Conservation (phyloP, 1,139 yeast species). For the Meyerozyma sp. region DNA sequence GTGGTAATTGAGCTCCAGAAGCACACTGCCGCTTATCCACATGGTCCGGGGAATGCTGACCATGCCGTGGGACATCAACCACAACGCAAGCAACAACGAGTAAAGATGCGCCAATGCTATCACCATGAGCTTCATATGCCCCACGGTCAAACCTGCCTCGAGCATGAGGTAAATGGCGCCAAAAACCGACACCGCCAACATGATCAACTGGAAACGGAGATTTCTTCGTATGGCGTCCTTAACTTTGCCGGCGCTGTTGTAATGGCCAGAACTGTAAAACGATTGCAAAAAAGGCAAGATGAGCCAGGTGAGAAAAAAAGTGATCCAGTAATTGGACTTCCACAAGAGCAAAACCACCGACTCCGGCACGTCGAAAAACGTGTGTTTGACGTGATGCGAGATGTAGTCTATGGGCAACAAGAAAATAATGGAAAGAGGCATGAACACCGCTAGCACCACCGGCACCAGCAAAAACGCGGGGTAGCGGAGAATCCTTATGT, state of each 20-base stretch:
- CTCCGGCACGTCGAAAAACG: constrained; percentile 32
- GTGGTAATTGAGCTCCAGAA: constrained; percentile 32
- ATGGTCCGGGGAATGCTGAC: constrained; percentile 58
- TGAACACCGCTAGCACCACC: constrained; percentile 34
- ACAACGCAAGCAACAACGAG: constrained; percentile 66
- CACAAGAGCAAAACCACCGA: constrained; percentile 52
- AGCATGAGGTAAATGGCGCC: constrained; percentile 59
- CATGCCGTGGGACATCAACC: constrained; percentile 84
- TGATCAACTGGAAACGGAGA: constrained; percentile 53
- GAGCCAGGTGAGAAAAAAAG: constrained; percentile 72
- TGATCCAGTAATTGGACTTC: constrained; percentile 76
- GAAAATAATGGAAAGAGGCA: constrained; percentile 38
- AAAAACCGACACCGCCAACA: constrained; percentile 47
- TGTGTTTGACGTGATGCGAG: constrained; percentile 19
- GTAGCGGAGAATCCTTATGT: constrained; percentile 31
- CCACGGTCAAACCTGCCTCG: constrained; percentile 54
- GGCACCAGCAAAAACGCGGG: constrained; percentile 32
- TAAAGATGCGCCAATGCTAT: constrained; percentile 81
- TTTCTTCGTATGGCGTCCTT: constrained; percentile 55
- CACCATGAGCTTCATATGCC: constrained; percentile 58
- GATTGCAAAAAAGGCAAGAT: constrained; percentile 68
- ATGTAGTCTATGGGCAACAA: constrained; percentile 40
- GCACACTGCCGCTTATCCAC: constrained; percentile 46
- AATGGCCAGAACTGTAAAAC: constrained; percentile 67
- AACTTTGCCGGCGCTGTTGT: constrained; percentile 39